Base-by-base conservation (phyloP, 257 asterid species). In the Nicotiana noctiflora region DNA sequence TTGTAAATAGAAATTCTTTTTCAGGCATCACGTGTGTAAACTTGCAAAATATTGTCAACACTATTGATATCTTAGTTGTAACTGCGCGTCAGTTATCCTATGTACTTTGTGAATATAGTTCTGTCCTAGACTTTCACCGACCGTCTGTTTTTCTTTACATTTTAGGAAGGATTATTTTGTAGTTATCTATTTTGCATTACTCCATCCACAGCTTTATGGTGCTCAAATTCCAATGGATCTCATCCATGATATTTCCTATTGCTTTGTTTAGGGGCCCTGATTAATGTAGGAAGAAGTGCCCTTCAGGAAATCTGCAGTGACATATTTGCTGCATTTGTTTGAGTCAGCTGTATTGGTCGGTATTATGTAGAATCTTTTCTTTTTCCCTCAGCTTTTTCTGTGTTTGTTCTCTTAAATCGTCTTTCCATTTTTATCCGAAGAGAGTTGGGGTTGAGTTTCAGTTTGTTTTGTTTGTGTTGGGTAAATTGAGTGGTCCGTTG, bases 401-500 rank as follows among this genome's bases (percentile, higher is more conserved):
- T 3, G 3, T 40, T 40, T 70, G 77, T 70, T 70, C 21, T 29
- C 77, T 40, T 44, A 6, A 21, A 70, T 68, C 77, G 6, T 12
- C 23, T 44, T 52, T 70, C 21, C 77, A 51, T 44, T 70, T 44
- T 70, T 44, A 9, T 40, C 6, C 19, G 59, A 17, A 44, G 37
- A 70, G 12, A 23, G 21, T 13, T 6, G 60, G 37, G 40, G 61
- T 23, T 25, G 61, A 49, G 78, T 49, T 72, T 8, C 78, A 49
- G 8, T 49, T 72, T 72, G 61, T 46, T 14, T 44, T 14, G 27
- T 49, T 19, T 19, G 61, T 72, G 21, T 23, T 23, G 40, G 78
- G 40, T 23, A 52, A 51, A 55, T 37, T 77, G 74, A 75, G 80
- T 70, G 77, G 66, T 34, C 56, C 51, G 51, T 78, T 76, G 60